phyloP scores from a whole-genome alignment of 2,329 filamentous ascomycete species.

The Fusarium sp. region DNA sequence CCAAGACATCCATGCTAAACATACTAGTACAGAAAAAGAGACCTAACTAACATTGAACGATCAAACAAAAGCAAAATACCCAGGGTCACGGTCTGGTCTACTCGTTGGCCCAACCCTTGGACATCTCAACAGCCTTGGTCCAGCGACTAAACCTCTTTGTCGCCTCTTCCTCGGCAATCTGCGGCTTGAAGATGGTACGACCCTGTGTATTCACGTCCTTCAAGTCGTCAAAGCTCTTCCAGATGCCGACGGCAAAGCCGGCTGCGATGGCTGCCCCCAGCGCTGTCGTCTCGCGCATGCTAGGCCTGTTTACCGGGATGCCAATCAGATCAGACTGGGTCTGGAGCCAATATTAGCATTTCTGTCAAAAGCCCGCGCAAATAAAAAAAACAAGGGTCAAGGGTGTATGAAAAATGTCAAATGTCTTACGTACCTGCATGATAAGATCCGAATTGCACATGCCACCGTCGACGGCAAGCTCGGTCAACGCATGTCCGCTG shows the following conservation, averaged over 20 bases:
- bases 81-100: conserved; percentile 28
- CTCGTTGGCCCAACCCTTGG: conserved; percentile 72
- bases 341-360: conserved; percentile 47
- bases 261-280: conserved; percentile 85
- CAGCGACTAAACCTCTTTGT: conserved; percentile 74
- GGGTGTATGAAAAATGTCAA: not conserved
- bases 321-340: conserved; percentile 84
- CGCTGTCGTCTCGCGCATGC: conserved; percentile 86
- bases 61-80: not conserved
- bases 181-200: conserved; percentile 74
- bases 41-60: conserved; percentile 1
- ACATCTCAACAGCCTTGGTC: conserved; percentile 84
- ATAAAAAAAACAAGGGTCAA: not conserved
- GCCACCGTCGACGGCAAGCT: conserved; percentile 85
- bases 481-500: conserved; percentile 75
- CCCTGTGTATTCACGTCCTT: conserved; percentile 77
- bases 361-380: not conserved
- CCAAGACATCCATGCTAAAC: conserved; percentile 7
- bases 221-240: conserved; percentile 79
- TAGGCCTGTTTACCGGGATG: conserved; percentile 80
- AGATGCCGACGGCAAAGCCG: conserved; percentile 79
- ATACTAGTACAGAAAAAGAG: conserved; percentile 22
- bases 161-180: conserved; percentile 69
- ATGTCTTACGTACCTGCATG: conserved; percentile 68
- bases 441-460: conserved; percentile 84